Base-by-base conservation (phyloP, 257 asterid genomes). In the Jacaranda copaia region DNA sequence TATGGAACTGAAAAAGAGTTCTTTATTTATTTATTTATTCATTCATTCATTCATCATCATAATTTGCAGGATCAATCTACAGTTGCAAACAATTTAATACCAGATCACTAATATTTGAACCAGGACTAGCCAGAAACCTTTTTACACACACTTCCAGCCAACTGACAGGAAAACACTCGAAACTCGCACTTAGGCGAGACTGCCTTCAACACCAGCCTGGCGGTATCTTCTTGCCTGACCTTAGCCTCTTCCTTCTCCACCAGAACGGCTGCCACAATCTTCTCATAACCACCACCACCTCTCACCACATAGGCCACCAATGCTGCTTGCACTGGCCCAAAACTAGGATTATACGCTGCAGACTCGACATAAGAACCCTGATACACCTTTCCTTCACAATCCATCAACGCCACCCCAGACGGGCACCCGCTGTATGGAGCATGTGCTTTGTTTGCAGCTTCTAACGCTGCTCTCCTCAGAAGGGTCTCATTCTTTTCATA, bases 311-410 rank as follows among this genome's bases (percentile, higher is more conserved):
- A 94, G 1, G 93, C 93, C 69, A 87, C 90, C 87, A 94, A 56
- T 35, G 99, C 98, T 40, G 92, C 90, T 80, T 94, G 99, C 8
- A 88, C 87, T 52, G 99, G 99, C 39, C 96, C 95, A 5, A 94
- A 66, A 65, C 95, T 94, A 42, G 98, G 99, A 73, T 94, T 94
- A 76, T 88, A 92, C 0, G 99, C 99, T 0, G 99, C 98, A 6
- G 99, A 94, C 52, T 94, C 98, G 8, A 80, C 76, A 62, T 92
- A 94, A 5, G 93, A 89, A 2, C 99, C 99, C 45, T 57, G 85
- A 64, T 87, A 88, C 53, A 92, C 83, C 49, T 83, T 88, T 20
- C 99, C 99, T 25, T 91, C 94, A 62, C 81, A 81, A 79, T 92
- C 99, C 93, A 92, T 88, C 79, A 94, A 66, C 15, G 98, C 96